Evolutionary conservation across 2,329 filamentous ascomycete genomes (phyloP).

Genomic region (Aspergillus niger): DNA sequence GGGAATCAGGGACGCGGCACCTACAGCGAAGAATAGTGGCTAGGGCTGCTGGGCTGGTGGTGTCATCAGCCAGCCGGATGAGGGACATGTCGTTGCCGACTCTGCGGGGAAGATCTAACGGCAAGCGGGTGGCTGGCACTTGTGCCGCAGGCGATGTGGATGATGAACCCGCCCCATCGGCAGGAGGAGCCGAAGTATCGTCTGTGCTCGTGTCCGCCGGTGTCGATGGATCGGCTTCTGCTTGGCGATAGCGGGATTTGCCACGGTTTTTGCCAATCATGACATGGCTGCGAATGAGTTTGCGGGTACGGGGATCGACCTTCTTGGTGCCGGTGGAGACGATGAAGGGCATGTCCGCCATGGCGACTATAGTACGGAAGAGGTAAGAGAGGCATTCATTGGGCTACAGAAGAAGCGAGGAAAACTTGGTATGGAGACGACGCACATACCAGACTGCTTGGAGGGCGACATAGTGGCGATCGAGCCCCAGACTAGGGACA

Average conservation of each 20-base stretch:
- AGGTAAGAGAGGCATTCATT: neutral
- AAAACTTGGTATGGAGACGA: neutral
- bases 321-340: constrained; percentile 18
- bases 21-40: neutral
- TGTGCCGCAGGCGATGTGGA: constrained; percentile 10
- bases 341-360: constrained; percentile 5
- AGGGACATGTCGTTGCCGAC: neutral
- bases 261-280: constrained; percentile 49
- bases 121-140: constrained; percentile 5
- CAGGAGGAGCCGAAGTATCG: neutral
- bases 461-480: neutral
- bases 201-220: neutral
- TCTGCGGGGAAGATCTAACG: neutral
- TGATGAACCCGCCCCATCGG: neutral
- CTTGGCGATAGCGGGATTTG: constrained; percentile 19
- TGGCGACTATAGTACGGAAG: neutral
- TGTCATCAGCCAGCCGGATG: neutral
- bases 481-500: neutral
- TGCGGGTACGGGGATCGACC: constrained; percentile 34
- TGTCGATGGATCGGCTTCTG: neutral
- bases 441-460: neutral
- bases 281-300: constrained; percentile 45
- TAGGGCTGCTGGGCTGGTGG: neutral
- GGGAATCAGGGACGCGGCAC: neutral
- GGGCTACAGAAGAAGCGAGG: neutral